phyloP scores from a whole-genome alignment of 2,329 filamentous ascomycete species.

The Fusarium brachygibbosum region DNA sequence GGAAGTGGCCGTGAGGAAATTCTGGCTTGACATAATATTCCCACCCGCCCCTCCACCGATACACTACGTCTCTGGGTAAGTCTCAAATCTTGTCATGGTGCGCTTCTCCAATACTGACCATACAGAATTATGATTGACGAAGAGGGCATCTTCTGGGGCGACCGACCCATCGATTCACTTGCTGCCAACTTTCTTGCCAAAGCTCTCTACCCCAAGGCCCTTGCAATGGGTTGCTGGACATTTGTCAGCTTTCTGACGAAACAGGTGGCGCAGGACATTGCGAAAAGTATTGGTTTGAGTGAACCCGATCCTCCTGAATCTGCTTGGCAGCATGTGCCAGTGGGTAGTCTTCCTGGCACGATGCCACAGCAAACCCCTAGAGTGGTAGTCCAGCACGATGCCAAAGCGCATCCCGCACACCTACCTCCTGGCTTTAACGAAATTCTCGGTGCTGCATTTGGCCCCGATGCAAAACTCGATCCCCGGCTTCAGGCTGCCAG shows the following conservation, averaged over 20 bases:
- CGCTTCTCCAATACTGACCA: constrained; percentile 40
- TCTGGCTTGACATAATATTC: constrained; percentile 73
- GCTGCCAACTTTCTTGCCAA: constrained; percentile 61
- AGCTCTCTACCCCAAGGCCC: constrained; percentile 67
- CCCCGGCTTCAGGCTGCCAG: constrained; percentile 53
- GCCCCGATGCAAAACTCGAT: constrained; percentile 53
- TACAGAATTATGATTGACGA: constrained; percentile 64
- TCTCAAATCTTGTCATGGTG: neutral
- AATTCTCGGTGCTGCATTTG: constrained; percentile 47
- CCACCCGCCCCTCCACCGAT: constrained; percentile 70
- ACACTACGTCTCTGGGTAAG: constrained; percentile 72
- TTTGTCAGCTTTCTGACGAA: constrained; percentile 64
- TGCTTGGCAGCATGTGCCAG: constrained; percentile 52
- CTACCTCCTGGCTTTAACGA: constrained; percentile 47
- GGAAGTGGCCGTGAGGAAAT: constrained; percentile 62
- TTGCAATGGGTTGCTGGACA: constrained; percentile 65
- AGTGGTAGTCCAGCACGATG: constrained; percentile 43
- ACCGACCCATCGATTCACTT: constrained; percentile 62
- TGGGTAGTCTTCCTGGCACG: constrained; percentile 44
- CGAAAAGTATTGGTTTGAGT: constrained; percentile 61
- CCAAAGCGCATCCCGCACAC: constrained; percentile 42
- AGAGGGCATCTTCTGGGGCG: constrained; percentile 63
- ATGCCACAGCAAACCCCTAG: constrained; percentile 45
- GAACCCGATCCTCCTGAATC: constrained; percentile 46
- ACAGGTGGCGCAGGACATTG: constrained; percentile 60